Conservation (phyloP, 2,329 filamentous ascomycete genomes). For the Apiospora saccharicola region DNA sequence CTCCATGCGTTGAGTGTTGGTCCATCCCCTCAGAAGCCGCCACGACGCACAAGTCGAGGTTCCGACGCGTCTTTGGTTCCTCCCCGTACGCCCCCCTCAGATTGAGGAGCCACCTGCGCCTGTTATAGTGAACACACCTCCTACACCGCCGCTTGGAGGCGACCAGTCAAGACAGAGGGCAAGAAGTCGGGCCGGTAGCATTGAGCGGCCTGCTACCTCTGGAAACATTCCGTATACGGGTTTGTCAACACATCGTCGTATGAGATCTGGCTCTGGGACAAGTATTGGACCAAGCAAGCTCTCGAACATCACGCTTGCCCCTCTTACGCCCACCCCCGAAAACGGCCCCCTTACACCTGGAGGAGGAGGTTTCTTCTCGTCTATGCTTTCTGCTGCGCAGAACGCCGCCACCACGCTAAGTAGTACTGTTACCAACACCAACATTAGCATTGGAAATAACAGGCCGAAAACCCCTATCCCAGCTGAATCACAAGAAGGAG, state of each 20-base stretch:
- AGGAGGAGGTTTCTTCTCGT: conserved; percentile 83
- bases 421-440: conserved; percentile 75
- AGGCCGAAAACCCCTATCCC: conserved; percentile 47
- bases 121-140: conserved; percentile 70
- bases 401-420: conserved; percentile 83
- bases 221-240: conserved; percentile 69
- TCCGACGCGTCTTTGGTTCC: conserved; percentile 37
- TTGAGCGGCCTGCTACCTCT: conserved; percentile 43
- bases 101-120: conserved; percentile 52
- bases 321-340: conserved; percentile 80
- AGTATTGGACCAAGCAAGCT: conserved; percentile 82
- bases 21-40: conserved; percentile 30
- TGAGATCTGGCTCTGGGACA: conserved; percentile 58
- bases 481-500: conserved; percentile 44
- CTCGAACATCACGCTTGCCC: conserved; percentile 75
- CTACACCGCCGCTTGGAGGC: conserved; percentile 64
- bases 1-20: conserved; percentile 35
- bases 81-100: conserved; percentile 57
- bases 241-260: conserved; percentile 66
- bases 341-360: conserved; percentile 59
- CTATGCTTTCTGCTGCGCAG: conserved; percentile 90
- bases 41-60: conserved; percentile 34
- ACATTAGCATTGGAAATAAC: conserved; percentile 60
- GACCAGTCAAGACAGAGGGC: conserved; percentile 28
- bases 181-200: conserved; percentile 31